These are phyloP conservation scores for Saturnispora zaruensis DNA, from an alignment of 805 yeast genomes.

Conservation along the genomic window DNA sequence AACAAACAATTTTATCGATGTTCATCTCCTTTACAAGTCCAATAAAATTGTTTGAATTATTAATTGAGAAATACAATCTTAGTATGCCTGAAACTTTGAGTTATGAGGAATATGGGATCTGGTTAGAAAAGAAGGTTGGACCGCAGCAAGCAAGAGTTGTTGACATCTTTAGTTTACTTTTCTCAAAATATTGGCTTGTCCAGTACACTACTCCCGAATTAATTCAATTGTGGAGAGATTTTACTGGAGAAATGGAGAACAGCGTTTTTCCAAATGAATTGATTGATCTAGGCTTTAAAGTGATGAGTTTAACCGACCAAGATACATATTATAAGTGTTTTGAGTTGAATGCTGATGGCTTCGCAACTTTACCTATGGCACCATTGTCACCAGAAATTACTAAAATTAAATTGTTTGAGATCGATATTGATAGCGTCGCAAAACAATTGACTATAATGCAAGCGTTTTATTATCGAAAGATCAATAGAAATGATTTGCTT, in stretches of 20 bases:
- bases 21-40: constrained; percentile 69
- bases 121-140: constrained; percentile 64
- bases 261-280: constrained; percentile 8
- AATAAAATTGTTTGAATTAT: constrained; percentile 45
- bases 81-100: constrained; percentile 84
- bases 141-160: constrained; percentile 62
- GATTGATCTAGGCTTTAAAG: constrained; percentile 18
- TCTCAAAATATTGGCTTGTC: constrained; percentile 64
- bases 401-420: constrained; percentile 46
- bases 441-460: constrained; percentile 78
- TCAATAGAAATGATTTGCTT: constrained; percentile 64
- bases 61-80: constrained; percentile 57
- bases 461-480: constrained; percentile 56
- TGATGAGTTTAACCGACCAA: constrained; percentile 19
- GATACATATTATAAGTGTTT: constrained; percentile 20
- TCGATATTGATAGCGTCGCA: constrained; percentile 71
- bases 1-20: constrained; percentile 61
- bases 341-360: constrained; percentile 16
- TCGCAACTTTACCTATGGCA: constrained; percentile 10
- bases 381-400: constrained; percentile 26
- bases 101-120: constrained; percentile 68
- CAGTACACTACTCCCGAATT: constrained; percentile 44
- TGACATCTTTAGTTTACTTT: constrained; percentile 54
- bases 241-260: constrained; percentile 14
- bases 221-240: constrained; percentile 23